Conservation (phyloP, 2,329 filamentous ascomycete species). For the Colletotrichum orbiculare region DNA sequence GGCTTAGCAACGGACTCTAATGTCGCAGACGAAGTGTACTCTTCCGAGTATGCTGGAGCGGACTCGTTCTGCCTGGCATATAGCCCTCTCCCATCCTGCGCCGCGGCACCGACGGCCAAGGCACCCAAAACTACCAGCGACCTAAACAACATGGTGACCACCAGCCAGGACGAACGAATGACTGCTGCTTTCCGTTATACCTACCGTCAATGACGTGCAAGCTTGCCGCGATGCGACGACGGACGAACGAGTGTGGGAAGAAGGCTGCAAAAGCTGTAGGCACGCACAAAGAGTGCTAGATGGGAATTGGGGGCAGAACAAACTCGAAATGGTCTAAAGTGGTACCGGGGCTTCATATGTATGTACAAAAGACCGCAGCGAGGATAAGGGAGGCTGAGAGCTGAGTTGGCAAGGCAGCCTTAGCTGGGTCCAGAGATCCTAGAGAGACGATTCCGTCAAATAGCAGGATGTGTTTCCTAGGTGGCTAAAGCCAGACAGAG, state of each 20-base stretch:
- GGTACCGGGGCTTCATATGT: constrained; percentile 34
- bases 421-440: constrained; percentile 14
- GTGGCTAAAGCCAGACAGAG: constrained; percentile 13
- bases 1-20: constrained; percentile 2
- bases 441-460: constrained; percentile 3
- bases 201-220: constrained; percentile 19
- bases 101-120: constrained; percentile 17
- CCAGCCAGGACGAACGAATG: constrained; percentile 14
- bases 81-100: constrained; percentile 8
- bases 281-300: constrained; percentile 20
- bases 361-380: constrained; percentile 25
- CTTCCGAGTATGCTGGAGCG: constrained; percentile 5
- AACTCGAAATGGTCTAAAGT: constrained; percentile 14
- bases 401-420: constrained; percentile 29
- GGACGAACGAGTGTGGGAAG: constrained; percentile 31
- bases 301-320: constrained; percentile 24
- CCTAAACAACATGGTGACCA: constrained; percentile 18
- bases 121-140: constrained; percentile 24
- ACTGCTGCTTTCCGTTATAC: constrained; percentile 7
- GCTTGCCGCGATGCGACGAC: constrained; percentile 15
- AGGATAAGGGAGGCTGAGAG: constrained; percentile 26
- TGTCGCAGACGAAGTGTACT: constrained; percentile 1
- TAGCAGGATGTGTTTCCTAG: constrained; percentile 18
- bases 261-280: constrained; percentile 9
- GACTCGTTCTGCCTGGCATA: constrained; percentile 29